Evolutionary conservation across 148 eudicot genomes (phyloP).

Genomic region (Camellia japonica): DNA sequence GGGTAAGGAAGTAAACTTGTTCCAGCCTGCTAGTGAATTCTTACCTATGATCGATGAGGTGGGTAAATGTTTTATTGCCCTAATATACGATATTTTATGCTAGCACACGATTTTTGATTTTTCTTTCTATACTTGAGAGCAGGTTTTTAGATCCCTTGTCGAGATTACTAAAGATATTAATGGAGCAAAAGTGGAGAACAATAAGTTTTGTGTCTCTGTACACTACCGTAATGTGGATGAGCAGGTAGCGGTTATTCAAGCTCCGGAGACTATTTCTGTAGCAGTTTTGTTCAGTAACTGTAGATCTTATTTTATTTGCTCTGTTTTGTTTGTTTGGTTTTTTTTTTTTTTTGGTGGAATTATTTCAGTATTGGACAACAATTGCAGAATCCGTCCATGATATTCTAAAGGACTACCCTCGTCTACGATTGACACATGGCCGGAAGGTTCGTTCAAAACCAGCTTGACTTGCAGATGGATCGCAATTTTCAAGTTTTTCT

Average conservation of each 20-base stretch:
- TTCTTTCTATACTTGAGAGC: conserved; percentile 11
- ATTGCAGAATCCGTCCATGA: conserved; percentile 55
- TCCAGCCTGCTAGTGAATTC: conserved; percentile 94
- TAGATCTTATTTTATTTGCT: not conserved
- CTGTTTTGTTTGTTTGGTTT: not conserved
- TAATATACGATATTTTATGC: not conserved
- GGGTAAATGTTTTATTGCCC: conserved; percentile 5
- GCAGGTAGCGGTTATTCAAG: conserved; percentile 44
- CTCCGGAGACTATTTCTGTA: not conserved
- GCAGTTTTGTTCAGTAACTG: not conserved
- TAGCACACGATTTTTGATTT: not conserved
- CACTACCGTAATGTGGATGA: conserved; percentile 96
- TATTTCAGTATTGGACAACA: conserved; percentile 62
- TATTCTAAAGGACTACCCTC: conserved; percentile 64
- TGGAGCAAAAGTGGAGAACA: conserved; percentile 86
- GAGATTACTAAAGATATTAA: conserved; percentile 59
- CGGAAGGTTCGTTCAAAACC: conserved; percentile 50
- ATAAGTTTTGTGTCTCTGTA: conserved; percentile 91
- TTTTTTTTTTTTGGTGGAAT: not conserved
- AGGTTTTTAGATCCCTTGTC: conserved; percentile 72
- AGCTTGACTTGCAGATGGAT: not conserved
- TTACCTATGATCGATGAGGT: conserved; percentile 95
- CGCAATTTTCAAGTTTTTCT: not conserved
- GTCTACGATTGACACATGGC: conserved; percentile 79
- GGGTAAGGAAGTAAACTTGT: conserved; percentile 86